Percentiles rank a stretch among this genome's conserved stretches.
These are phyloP conservation scores for Liriodendron chinense DNA, from an alignment of 164 flowering plant genomes.

Conservation along the genomic window DNA sequence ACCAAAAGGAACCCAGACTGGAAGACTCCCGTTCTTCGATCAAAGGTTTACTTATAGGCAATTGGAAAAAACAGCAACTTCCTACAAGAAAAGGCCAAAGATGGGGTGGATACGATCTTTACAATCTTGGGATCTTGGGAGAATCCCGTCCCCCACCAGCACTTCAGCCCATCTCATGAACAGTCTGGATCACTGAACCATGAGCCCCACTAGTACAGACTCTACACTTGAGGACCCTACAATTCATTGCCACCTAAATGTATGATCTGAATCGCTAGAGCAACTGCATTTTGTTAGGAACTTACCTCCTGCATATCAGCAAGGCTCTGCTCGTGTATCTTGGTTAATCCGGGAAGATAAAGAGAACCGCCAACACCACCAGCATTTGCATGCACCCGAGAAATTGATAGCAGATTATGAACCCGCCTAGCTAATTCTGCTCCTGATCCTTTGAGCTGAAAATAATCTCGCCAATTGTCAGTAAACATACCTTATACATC, in stretches of 20 bases:
- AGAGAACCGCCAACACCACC: conserved; percentile 54
- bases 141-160: no score
- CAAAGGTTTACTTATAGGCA: no score
- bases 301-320: conserved; percentile 94
- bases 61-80: no score
- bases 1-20: no score
- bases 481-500: not conserved
- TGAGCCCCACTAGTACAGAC: no score
- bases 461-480: not conserved
- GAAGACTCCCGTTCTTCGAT: no score
- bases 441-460: conserved; percentile 90
- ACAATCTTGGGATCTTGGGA: no score
- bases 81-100: no score
- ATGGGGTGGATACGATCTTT: no score
- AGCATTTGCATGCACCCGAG: conserved; percentile 76
- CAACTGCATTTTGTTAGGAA: not conserved
- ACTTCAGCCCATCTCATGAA: no score
- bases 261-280: not conserved
- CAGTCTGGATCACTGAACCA: no score
- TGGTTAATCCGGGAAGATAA: conserved; percentile 83
- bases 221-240: no score
- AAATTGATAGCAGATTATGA: conserved; percentile 67
- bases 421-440: conserved; percentile 93
- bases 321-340: conserved; percentile 86
- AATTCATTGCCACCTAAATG: not conserved